Evolutionary conservation across 2,329 filamentous ascomycete species (phyloP).

Genomic region (Verticillium nonalfalfae): DNA sequence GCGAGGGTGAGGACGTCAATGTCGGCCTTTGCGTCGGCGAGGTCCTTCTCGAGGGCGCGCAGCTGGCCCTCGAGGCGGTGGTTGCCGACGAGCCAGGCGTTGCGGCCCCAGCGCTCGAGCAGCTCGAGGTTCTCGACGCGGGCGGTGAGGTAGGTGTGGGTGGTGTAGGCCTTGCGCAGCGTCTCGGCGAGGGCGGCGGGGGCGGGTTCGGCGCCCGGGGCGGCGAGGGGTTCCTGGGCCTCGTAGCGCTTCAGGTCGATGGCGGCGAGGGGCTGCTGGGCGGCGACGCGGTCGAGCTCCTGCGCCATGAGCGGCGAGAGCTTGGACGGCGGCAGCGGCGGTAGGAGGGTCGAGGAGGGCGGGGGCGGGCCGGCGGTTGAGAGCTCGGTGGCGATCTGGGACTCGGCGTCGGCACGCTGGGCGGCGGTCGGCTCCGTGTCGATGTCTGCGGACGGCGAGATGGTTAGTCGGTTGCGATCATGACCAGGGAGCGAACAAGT

Average conservation of each 20-base stretch:
- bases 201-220: conserved; percentile 14
- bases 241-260: conserved; percentile 83
- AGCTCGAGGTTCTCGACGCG: conserved; percentile 56
- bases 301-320: conserved; percentile 61
- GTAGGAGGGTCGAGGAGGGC: conserved; percentile 52
- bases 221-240: conserved; percentile 46
- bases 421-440: conserved; percentile 62
- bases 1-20: conserved; percentile 68
- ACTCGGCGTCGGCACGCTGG: conserved; percentile 59
- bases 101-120: conserved; percentile 78
- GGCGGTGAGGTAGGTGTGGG: conserved; percentile 43
- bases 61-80: conserved; percentile 70
- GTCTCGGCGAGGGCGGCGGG: conserved; percentile 60
- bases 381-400: conserved; percentile 65
- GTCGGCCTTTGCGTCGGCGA: conserved; percentile 60
- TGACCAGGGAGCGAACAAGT: conserved; percentile 7
- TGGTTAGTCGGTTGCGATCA: background rate
- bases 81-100: conserved; percentile 87
- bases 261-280: conserved; percentile 45
- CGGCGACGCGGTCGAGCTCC: conserved; percentile 62
- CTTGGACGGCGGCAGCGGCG: conserved; percentile 39
- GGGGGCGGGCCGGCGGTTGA: conserved; percentile 31
- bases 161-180: conserved; percentile 47
- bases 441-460: conserved; percentile 55
- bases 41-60: conserved; percentile 63